Evolutionary conservation across 1,139 yeast species (phyloP).

Genomic region (Saccharomycopsis hybrid): DNA sequence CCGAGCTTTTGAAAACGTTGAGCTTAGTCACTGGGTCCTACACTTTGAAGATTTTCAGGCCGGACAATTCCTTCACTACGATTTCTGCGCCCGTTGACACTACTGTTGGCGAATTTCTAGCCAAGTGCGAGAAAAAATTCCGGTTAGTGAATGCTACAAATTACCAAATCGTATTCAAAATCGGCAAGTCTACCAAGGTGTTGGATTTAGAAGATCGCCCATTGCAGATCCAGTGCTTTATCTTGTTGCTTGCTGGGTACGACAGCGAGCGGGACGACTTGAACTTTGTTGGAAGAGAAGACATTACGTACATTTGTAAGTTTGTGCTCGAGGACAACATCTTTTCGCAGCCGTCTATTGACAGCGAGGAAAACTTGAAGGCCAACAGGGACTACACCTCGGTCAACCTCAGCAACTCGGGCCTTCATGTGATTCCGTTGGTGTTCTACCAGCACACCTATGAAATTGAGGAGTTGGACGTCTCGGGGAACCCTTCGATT

Average conservation of each 20-base stretch:
- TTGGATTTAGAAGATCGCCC: slow-evolving; percentile 73
- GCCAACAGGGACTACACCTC: slow-evolving; percentile 58
- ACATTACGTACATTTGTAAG: slow-evolving; percentile 77
- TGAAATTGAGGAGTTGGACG: slow-evolving; percentile 76
- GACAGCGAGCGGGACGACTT: slow-evolving; percentile 60
- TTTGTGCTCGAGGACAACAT: slow-evolving; percentile 72
- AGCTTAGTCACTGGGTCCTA: slow-evolving; percentile 34
- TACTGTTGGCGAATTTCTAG: slow-evolving; percentile 68
- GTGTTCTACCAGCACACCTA: slow-evolving; percentile 75
- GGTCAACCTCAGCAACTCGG: slow-evolving; percentile 69
- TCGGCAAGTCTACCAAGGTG: slow-evolving; percentile 74
- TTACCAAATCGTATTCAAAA: slow-evolving; percentile 70
- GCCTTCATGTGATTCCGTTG: slow-evolving; percentile 79
- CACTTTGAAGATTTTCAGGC: slow-evolving; percentile 65
- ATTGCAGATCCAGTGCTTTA: slow-evolving; percentile 65
- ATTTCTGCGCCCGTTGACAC: slow-evolving; percentile 62
- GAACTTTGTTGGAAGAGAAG: slow-evolving; percentile 80
- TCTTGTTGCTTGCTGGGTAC: slow-evolving; percentile 75
- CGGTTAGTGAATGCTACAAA: slow-evolving; percentile 65
- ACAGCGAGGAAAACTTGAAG: slow-evolving; percentile 52
- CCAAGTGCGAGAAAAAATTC: slow-evolving; percentile 66
- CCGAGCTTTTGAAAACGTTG: slow-evolving; percentile 25
- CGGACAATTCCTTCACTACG: slow-evolving; percentile 79
- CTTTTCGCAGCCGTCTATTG: slow-evolving; percentile 59
- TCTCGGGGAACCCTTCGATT: slow-evolving; percentile 82